These are phyloP conservation scores for Fusarium neocosmosporiellum DNA, from an alignment of 2,329 filamentous ascomycete species.

Conservation along the genomic window DNA sequence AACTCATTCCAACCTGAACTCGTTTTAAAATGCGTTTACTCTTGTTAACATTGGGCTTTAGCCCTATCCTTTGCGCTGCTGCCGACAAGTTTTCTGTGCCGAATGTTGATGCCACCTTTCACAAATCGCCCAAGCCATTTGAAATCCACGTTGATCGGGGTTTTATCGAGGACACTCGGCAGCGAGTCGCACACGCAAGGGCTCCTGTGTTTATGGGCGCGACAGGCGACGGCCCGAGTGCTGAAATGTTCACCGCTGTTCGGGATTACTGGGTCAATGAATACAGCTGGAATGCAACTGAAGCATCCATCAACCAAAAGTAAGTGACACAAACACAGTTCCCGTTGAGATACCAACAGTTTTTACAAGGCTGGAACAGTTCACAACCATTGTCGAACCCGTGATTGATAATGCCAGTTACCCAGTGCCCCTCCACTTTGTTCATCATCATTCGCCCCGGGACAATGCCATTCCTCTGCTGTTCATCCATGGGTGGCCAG, in stretches of 20 bases:
- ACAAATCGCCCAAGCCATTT: neutral
- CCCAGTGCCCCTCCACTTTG: neutral
- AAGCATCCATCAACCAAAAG: neutral
- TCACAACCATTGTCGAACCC: neutral
- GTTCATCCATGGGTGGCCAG: neutral
- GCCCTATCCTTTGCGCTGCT: neutral
- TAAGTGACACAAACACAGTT: neutral
- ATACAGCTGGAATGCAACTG: neutral
- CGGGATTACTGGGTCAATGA: neutral
- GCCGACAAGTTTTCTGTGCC: neutral
- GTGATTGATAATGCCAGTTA: neutral
- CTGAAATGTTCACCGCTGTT: neutral
- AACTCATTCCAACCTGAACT: neutral
- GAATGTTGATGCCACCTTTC: neutral
- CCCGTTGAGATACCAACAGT: fast-evolving
- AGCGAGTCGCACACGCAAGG: neutral
- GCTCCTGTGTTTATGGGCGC: neutral
- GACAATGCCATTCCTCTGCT: neutral
- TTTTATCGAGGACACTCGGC: neutral
- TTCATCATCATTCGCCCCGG: neutral
- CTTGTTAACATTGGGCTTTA: neutral
- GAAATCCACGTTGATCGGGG: neutral
- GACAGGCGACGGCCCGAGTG: neutral
- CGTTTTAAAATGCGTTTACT: neutral
- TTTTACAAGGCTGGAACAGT: neutral